Base-by-base conservation (phyloP, 148 eudicot species). In the Mesembryanthemum crystallinum region DNA sequence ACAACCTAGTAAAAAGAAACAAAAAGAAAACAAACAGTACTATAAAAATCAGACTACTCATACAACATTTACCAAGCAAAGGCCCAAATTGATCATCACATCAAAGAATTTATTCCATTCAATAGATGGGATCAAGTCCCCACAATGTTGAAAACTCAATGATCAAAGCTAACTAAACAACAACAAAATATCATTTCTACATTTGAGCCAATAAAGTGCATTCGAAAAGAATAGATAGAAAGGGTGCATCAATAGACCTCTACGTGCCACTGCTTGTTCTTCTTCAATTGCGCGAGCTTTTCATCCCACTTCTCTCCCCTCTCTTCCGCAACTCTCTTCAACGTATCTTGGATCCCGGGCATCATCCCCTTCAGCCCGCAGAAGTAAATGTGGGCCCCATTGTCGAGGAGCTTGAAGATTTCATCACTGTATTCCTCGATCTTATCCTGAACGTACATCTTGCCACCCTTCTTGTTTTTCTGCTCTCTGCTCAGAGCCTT, bases 231-330 rank as follows among this genome's bases (percentile, higher is more conserved):
- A 47, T 67, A 52, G 61, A 47, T 67, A 52, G 61, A 43, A 37
- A 72, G 3, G 55, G 59, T 35, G 60, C 51, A 77, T 92, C 83
- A 93, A 57, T 91, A 93, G 7, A 93, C 98, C 86, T 93, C 98
- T 13, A 93, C 97, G 76, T 93, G 98, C 98, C 98, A 93, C 74
- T 93, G 98, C 78, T 91, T 91, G 85, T 91, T 93, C 91, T 91
- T 91, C 84, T 93, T 93, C 32, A 93, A 80, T 76, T 85, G 92
- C 6, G 98, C 80, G 21, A 93, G 91, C 78, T 87, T 93, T 75
- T 78, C 84, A 9, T 93, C 98, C 98, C 98, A 93, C 76, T 79
- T 91, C 80, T 93, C 98, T 1, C 98, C 98, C 69, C 98, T 86
- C 83, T 87, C 83, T 80, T 91, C 91, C 0, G 97, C 98, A 17